These are phyloP conservation scores for Phylloporus sp. DNA, from an alignment of 768 basidiomycete genomes.

Conservation along the genomic window DNA sequence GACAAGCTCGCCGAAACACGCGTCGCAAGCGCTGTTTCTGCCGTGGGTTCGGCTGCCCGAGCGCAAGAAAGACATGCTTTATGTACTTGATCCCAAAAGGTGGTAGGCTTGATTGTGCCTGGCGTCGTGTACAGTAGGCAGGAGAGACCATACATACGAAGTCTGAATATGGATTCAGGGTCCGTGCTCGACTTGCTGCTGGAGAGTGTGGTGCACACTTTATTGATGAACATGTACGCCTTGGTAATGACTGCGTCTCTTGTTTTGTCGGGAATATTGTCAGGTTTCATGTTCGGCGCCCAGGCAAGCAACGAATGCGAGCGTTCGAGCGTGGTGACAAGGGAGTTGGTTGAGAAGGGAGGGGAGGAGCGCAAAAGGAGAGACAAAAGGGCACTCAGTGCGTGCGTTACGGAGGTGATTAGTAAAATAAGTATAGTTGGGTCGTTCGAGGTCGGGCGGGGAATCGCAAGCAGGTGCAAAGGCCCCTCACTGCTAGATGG, in stretches of 20 bases:
- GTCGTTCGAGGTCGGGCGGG: constrained; percentile 33
- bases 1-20: constrained; percentile 42
- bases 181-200: constrained; percentile 9
- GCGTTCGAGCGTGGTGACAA: constrained; percentile 30
- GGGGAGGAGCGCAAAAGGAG: constrained; percentile 18
- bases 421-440: constrained; percentile 45
- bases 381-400: constrained; percentile 41
- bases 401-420: constrained; percentile 55
- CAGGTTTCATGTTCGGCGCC: constrained; percentile 38
- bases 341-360: constrained; percentile 13
- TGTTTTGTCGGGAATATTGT: constrained; percentile 45
- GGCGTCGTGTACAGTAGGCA: constrained; percentile 44
- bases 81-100: constrained; percentile 68
- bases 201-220: constrained; percentile 28
- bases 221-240: constrained; percentile 50
- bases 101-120: constrained; percentile 44
- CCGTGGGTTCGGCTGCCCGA: constrained; percentile 15
- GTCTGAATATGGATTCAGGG: constrained; percentile 28
- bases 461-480: constrained; percentile 38
- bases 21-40: constrained; percentile 24
- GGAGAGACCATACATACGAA: constrained; percentile 43
- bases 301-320: constrained; percentile 45
- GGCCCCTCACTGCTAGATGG: constrained; percentile 1
- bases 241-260: constrained; percentile 55
- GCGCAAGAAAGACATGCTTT: constrained; percentile 40